Evolutionary conservation across 345 rosid genomes (phyloP).

Genomic region (Eucalyptus coolabah): DNA sequence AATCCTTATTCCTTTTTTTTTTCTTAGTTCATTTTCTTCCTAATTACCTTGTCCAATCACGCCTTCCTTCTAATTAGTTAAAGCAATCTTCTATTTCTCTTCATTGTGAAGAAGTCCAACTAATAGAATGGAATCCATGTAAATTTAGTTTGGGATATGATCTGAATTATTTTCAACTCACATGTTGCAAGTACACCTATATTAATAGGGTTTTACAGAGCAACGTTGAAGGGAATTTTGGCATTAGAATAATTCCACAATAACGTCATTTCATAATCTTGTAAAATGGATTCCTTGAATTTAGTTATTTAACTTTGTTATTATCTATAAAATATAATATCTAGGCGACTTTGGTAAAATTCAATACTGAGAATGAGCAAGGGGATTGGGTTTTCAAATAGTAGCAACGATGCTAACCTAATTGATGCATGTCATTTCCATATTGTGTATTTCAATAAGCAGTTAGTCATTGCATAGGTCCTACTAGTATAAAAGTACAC

Average conservation of each 20-base stretch:
- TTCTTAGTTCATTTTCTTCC: background rate
- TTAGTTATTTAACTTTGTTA: too few species aligned
- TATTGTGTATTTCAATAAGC: background rate
- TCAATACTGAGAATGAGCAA: too few species aligned
- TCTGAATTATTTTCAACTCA: background rate
- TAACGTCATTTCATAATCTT: too few species aligned
- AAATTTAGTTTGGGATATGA: background rate
- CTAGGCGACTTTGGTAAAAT: too few species aligned
- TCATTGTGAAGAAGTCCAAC: background rate
- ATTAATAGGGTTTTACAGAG: rapidly evolving
- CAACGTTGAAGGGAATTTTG: too few species aligned
- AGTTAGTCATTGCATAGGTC: background rate
- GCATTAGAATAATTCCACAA: too few species aligned
- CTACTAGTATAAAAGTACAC: rapidly evolving
- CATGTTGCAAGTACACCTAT: background rate
- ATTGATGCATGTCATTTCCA: background rate
- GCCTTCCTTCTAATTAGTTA: background rate
- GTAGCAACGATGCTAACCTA: background rate
- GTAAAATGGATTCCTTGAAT: too few species aligned
- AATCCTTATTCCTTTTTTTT: background rate
- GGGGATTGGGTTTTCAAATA: background rate
- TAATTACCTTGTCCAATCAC: background rate
- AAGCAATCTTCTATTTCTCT: background rate
- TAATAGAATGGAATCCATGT: background rate
- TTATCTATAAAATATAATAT: too few species aligned